Percentiles rank a stretch among this genome's conserved stretches.
phyloP scores from a whole-genome alignment of 768 basidiomycete genomes.

The Gloeopeniophorella convolvens region DNA sequence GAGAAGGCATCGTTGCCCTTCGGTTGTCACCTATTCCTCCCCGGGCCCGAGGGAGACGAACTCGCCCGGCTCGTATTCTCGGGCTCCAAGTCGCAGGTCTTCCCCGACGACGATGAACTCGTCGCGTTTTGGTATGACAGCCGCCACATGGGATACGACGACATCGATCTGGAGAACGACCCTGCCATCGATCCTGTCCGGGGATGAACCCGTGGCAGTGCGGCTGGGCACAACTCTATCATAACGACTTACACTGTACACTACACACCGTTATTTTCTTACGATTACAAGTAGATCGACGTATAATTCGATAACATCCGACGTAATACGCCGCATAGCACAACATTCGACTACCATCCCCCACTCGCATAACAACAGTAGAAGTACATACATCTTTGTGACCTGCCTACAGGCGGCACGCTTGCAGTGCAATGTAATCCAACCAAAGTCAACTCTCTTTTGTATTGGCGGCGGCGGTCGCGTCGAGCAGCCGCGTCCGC shows the following conservation, averaged over 20 bases:
- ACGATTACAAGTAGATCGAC: no score
- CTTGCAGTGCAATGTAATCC: not conserved
- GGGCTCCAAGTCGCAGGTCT: slow-evolving; percentile 10
- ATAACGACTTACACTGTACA: no score
- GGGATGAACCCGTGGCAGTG: not conserved
- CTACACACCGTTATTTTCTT: no score
- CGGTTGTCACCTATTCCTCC: slow-evolving; percentile 18
- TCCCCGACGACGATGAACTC: slow-evolving; percentile 18
- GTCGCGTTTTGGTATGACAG: slow-evolving; percentile 20
- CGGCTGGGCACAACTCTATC: no score
- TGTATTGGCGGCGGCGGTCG: not conserved
- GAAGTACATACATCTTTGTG: no score
- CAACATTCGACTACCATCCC: no score
- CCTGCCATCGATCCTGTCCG: slow-evolving; percentile 8
- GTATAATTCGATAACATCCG: no score
- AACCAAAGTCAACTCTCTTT: not conserved
- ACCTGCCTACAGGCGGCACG: no score
- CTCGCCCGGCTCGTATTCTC: slow-evolving; percentile 17
- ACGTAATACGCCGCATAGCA: no score
- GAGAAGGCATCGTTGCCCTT: not conserved
- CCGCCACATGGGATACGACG: slow-evolving; percentile 14
- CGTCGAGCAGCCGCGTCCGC: slow-evolving; percentile 13
- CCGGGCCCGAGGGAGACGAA: slow-evolving; percentile 9
- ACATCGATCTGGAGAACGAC: slow-evolving; percentile 5
- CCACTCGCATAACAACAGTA: no score